phyloP scores from a whole-genome alignment of 495 filamentous ascomycete species.

The Aspergillus avenaceus region DNA sequence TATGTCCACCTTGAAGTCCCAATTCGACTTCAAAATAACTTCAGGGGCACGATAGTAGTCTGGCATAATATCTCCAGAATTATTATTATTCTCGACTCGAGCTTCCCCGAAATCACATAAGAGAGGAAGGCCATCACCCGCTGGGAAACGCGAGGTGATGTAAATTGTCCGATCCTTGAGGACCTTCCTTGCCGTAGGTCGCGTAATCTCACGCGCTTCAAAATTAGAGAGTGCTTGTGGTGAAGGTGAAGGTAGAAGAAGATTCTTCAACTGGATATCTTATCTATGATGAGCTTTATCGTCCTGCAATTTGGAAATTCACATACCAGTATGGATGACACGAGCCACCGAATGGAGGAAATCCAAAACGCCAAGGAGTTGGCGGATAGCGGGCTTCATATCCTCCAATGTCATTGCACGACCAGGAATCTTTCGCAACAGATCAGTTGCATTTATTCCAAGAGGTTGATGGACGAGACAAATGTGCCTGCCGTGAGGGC shows the following conservation, averaged over 20 bases:
- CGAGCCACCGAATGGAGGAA: slow-evolving; percentile 33
- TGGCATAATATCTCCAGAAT: no score
- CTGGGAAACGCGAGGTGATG: no score
- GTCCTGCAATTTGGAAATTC: not conserved
- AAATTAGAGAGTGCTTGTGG: slow-evolving; percentile 5
- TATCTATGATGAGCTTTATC: not conserved
- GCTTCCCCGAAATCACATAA: no score
- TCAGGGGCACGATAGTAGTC: no score
- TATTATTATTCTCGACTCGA: no score
- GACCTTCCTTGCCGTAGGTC: slow-evolving; percentile 16
- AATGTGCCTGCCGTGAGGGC: slow-evolving; percentile 23
- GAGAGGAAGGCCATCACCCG: no score
- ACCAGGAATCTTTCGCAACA: slow-evolving; percentile 8
- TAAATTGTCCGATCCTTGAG: no score
- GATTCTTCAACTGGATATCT: slow-evolving; percentile 16
- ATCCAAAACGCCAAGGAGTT: slow-evolving; percentile 31
- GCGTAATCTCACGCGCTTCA: slow-evolving; percentile 8
- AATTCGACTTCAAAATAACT: no score
- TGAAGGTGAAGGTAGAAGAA: slow-evolving; percentile 13
- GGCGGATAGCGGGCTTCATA: slow-evolving; percentile 17
- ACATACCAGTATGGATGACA: slow-evolving; percentile 39
- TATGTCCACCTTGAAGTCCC: no score
- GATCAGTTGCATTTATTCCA: slow-evolving; percentile 6
- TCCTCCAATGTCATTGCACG: slow-evolving; percentile 10
- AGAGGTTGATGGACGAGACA: slow-evolving; percentile 30